phyloP scores from a whole-genome alignment of 2,329 filamentous ascomycete species.

The Leptodontidium sp. region DNA sequence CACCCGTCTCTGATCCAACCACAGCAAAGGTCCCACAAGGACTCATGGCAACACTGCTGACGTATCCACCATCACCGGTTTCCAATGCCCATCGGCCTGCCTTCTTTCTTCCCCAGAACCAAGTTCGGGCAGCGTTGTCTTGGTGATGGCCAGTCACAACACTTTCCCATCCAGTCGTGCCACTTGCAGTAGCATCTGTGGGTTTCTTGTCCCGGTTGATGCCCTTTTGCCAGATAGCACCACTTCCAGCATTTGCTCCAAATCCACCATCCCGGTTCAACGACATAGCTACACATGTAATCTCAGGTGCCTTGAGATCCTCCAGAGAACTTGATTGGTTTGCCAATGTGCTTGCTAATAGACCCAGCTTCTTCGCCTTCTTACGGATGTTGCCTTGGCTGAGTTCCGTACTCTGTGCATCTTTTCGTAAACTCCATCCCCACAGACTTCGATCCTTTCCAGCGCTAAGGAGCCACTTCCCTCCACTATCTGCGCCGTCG shows the following conservation, averaged over 20 bases:
- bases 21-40: constrained; percentile 94
- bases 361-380: constrained; percentile 88
- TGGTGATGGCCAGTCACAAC: constrained; percentile 91
- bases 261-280: constrained; percentile 95
- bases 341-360: constrained; percentile 65
- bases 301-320: constrained; percentile 86
- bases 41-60: constrained; percentile 87
- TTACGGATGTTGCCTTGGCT: constrained; percentile 90
- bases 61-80: constrained; percentile 83
- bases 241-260: constrained; percentile 80
- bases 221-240: constrained; percentile 84
- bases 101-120: constrained; percentile 97
- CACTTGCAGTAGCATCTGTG: constrained; percentile 75
- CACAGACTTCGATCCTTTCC: constrained; percentile 91
- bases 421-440: constrained; percentile 94
- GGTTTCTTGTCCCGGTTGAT: constrained; percentile 64
- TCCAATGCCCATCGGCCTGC: constrained; percentile 93
- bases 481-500: constrained; percentile 85
- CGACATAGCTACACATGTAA: constrained; percentile 90
- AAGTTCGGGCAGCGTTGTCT: constrained; percentile 87
- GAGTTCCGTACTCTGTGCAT: constrained; percentile 92
- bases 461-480: constrained; percentile 94
- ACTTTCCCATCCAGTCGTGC: constrained; percentile 94
- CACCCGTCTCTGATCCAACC: constrained; percentile 82
- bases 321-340: constrained; percentile 72